Evolutionary conservation across 1,284 basidiomycete genomes (phyloP), one percentile per base, ranked within the genome.

Genomic region (Cryptococcus floricola): DNA sequence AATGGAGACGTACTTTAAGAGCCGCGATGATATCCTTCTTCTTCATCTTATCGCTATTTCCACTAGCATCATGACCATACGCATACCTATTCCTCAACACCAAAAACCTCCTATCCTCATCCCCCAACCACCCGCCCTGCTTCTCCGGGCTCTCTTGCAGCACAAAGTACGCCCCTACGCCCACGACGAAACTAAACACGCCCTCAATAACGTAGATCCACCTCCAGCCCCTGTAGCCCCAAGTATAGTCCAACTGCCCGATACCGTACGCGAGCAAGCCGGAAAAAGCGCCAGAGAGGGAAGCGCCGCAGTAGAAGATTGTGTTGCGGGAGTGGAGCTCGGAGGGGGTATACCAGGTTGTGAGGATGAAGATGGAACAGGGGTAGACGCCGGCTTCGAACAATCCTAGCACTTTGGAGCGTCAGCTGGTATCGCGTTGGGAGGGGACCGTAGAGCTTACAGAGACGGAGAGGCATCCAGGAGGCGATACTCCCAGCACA

Each of bases 231-330:
- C 57, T 50, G 39, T 54, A 62, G 14, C 66, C 66, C 31, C 61
- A 58, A 2, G 54, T 50, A 25, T 63, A 61, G 48, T 68, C 59
- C 19, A 67, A 55, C 34, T 69, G 64, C 27, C 62, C 67, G 50
- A 72, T 68, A 16, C 57, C 68, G 50, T 61, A 72, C 1, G 67
- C 68, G 1, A 71, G 59, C 5, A 71, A 47, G 45, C 70, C 70
- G 13, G 62, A 65, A 34, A 70, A 63, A 2, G 63, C 68, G 8
- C 68, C 65, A 8, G 65, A 54, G 10, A 58, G 23, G 8, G 53
- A 53, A 46, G 54, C 65, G 14, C 61, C 65, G 16, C 61, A 39
- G 46, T 65, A 67, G 49, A 60, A 67, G 39, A 63, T 46, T 5
- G 56, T 56, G 3, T 54, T 61, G 23, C 65, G 46, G 37, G 44